Evolutionary conservation across 108 stramenopile species (phyloP).

Genomic region (Chaetoceros muelleri): DNA sequence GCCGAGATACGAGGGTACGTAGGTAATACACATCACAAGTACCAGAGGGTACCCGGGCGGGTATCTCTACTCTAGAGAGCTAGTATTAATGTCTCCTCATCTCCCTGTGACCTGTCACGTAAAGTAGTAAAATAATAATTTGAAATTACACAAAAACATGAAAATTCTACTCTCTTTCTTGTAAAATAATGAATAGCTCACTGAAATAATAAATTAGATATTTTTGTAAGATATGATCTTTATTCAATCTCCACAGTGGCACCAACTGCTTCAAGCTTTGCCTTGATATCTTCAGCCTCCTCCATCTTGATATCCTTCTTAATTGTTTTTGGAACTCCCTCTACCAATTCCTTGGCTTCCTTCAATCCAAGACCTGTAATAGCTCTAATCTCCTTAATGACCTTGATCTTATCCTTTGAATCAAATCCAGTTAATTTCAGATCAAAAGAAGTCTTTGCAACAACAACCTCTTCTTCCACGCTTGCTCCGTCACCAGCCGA

Average conservation of each 20-base stretch:
- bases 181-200: too few species aligned
- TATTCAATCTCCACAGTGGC: constrained; percentile 76
- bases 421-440: constrained; percentile 83
- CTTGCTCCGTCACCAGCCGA: constrained; percentile 30
- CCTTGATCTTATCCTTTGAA: constrained; percentile 86
- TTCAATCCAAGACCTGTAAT: constrained; percentile 80
- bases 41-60: too few species aligned
- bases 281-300: constrained; percentile 81
- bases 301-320: constrained; percentile 85
- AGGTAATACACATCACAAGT: too few species aligned
- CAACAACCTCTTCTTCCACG: constrained; percentile 31
- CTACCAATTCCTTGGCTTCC: constrained; percentile 90
- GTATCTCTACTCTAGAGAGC: too few species aligned
- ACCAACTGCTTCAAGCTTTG: constrained; percentile 73
- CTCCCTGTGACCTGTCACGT: too few species aligned
- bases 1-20: too few species aligned
- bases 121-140: too few species aligned
- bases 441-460: constrained; percentile 75
- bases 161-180: too few species aligned
- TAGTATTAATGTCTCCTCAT: too few species aligned
- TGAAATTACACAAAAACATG: too few species aligned
- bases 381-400: constrained; percentile 83
- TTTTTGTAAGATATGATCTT: too few species aligned
- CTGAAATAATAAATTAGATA: too few species aligned
- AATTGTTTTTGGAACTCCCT: constrained; percentile 68